Conservation (phyloP, 1,284 basidiomycete genomes). For the Ceratobasidium theobromae region DNA sequence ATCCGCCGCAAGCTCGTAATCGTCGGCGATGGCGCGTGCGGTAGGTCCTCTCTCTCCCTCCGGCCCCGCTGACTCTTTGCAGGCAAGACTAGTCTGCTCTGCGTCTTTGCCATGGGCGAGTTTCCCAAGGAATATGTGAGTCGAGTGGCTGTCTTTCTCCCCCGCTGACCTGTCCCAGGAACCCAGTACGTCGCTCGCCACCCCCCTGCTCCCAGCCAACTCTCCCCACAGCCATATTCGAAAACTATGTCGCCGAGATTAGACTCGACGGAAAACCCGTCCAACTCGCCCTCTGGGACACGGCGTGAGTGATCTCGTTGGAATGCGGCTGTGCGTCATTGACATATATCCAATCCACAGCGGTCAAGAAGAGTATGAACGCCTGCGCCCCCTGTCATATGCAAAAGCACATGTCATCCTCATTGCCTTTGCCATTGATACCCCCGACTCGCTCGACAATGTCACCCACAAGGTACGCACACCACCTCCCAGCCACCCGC, state of each 20-base stretch:
- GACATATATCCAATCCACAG: too few species aligned
- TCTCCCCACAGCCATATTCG: slow-evolving; percentile 76
- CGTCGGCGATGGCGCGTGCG: slow-evolving; percentile 89
- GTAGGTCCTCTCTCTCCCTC: slow-evolving; percentile 45
- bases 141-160: slow-evolving; percentile 36
- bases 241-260: slow-evolving; percentile 99
- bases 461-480: slow-evolving; percentile 78
- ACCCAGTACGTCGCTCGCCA: slow-evolving; percentile 51
- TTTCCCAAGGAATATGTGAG: slow-evolving; percentile 95
- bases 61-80: not conserved
- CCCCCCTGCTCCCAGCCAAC: slow-evolving; percentile 5
- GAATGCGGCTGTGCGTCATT: too few species aligned
- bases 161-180: slow-evolving; percentile 46
- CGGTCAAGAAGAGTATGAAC: slow-evolving; percentile 49
- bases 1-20: slow-evolving; percentile 90
- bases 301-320: slow-evolving; percentile 70
- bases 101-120: slow-evolving; percentile 92
- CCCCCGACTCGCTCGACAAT: slow-evolving; percentile 95
- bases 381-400: slow-evolving; percentile 92
- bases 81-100: slow-evolving; percentile 67
- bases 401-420: slow-evolving; percentile 98
- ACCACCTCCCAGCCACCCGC: not conserved
- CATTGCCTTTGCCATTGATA: slow-evolving; percentile 95
- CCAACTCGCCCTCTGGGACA: slow-evolving; percentile 95
- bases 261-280: slow-evolving; percentile 95